phyloP scores from a whole-genome alignment of 805 yeast genomes.

The Sporopachydermia quercuum region DNA sequence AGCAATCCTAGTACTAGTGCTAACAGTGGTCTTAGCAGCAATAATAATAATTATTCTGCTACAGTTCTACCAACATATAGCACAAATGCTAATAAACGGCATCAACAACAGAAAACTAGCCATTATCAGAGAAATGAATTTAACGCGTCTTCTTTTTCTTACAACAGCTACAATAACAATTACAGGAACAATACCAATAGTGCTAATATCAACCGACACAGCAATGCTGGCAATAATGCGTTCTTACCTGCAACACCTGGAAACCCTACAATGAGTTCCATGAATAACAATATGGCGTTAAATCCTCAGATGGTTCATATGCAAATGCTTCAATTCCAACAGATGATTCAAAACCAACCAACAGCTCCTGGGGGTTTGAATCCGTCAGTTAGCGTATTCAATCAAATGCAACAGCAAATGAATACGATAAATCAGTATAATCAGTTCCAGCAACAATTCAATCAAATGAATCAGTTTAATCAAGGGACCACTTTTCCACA shows the following conservation, averaged over 20 bases:
- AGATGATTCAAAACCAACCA: constrained; percentile 4
- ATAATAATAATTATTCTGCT: too few species aligned
- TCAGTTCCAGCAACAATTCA: constrained; percentile 7
- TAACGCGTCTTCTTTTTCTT: too few species aligned
- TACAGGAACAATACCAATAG: constrained; percentile 7
- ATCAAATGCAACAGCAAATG: constrained; percentile 1
- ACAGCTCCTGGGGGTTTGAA: too few species aligned
- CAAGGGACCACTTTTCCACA: constrained; percentile 10
- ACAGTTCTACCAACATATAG: too few species aligned
- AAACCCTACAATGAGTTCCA: neutral
- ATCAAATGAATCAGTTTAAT: constrained; percentile 6
- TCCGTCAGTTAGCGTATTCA: neutral
- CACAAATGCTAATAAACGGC: neutral
- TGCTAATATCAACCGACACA: constrained; percentile 6
- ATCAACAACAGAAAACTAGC: neutral
- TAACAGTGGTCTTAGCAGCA: too few species aligned
- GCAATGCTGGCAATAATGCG: constrained; percentile 4
- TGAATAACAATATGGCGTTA: too few species aligned
- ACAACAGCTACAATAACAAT: constrained; percentile 7
- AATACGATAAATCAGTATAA: constrained; percentile 4
- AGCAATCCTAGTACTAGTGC: constrained; percentile 3
- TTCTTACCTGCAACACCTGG: constrained; percentile 1
- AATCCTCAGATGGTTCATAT: neutral
- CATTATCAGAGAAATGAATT: too few species aligned
- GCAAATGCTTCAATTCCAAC: constrained; percentile 5